A percentile compares a stretch with the other conserved stretches of the same genome.
Evolutionary conservation across 179 eudicot species (phyloP).

Genomic region (Beta lomatogona): DNA sequence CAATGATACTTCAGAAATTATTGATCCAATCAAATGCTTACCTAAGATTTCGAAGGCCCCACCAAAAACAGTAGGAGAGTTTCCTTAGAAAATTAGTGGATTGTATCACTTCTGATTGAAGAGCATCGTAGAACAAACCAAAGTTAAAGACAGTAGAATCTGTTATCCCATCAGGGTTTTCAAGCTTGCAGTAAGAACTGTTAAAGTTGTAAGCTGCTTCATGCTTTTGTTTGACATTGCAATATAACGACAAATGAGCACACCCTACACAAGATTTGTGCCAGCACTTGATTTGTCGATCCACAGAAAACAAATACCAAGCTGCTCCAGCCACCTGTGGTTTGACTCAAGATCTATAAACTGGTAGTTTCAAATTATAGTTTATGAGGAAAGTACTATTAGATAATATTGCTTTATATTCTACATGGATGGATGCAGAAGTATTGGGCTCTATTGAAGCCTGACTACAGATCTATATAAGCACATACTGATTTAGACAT

Average conservation of each 20-base stretch:
- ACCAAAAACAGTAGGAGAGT: conserved; percentile 53
- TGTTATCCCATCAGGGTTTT: conserved; percentile 26
- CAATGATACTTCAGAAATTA: not conserved
- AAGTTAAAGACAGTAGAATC: conserved; percentile 35
- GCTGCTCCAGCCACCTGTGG: conserved; percentile 60
- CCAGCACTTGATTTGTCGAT: conserved; percentile 38
- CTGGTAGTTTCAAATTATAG: not conserved
- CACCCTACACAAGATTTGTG: conserved; percentile 31
- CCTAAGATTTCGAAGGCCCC: conserved; percentile 65
- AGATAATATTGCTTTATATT: not conserved
- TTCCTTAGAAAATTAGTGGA: conserved; percentile 36
- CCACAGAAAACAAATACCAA: conserved; percentile 44
- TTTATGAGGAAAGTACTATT: not conserved
- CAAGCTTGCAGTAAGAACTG: conserved; percentile 18
- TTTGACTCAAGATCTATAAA: conserved; percentile 1
- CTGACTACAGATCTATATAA: not conserved
- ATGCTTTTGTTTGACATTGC: not conserved
- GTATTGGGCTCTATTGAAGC: not conserved
- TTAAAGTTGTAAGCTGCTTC: conserved; percentile 4
- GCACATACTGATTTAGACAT: not conserved
- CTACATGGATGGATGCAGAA: not conserved
- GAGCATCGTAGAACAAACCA: conserved; percentile 45
- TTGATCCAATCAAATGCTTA: conserved; percentile 6
- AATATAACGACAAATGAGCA: conserved; percentile 29
- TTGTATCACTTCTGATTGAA: conserved; percentile 35